Percentiles rank a stretch among this genome's conserved stretches.
phyloP scores from a whole-genome alignment of 148 eudicot genomes.

The Silene latifolia region DNA sequence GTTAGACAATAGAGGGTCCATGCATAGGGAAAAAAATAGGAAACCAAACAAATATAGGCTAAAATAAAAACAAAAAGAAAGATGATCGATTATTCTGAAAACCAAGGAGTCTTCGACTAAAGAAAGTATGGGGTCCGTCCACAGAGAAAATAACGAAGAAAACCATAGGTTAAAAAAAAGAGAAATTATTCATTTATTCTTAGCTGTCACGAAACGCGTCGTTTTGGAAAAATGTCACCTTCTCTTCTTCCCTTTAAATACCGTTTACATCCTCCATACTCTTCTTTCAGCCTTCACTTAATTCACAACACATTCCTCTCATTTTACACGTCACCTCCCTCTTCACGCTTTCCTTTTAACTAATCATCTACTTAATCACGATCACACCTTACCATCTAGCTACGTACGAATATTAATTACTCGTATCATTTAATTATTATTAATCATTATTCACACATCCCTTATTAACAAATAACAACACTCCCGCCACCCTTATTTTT shows the following conservation, averaged over 20 bases:
- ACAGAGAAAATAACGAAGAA: background rate
- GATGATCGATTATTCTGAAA: background rate
- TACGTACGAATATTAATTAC: background rate
- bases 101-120: background rate
- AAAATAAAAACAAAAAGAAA: background rate
- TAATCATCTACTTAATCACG: too few species aligned
- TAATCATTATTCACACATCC: too few species aligned
- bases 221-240: background rate
- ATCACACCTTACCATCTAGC: background rate
- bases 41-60: background rate
- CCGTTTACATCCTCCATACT: constrained; percentile 13
- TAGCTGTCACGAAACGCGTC: constrained; percentile 19
- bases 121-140: background rate
- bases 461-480: background rate
- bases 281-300: background rate
- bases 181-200: constrained; percentile 5
- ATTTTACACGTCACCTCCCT: background rate
- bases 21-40: background rate
- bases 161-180: background rate
- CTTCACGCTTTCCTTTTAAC: background rate
- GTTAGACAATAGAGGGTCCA: background rate
- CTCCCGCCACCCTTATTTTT: background rate
- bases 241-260: constrained; percentile 8
- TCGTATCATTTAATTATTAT: too few species aligned
- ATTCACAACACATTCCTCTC: background rate